A percentile compares a stretch with the other conserved stretches of the same genome.
Evolutionary conservation across 2,329 filamentous ascomycete species (phyloP).

Genomic region (Alternaria burnsii): DNA sequence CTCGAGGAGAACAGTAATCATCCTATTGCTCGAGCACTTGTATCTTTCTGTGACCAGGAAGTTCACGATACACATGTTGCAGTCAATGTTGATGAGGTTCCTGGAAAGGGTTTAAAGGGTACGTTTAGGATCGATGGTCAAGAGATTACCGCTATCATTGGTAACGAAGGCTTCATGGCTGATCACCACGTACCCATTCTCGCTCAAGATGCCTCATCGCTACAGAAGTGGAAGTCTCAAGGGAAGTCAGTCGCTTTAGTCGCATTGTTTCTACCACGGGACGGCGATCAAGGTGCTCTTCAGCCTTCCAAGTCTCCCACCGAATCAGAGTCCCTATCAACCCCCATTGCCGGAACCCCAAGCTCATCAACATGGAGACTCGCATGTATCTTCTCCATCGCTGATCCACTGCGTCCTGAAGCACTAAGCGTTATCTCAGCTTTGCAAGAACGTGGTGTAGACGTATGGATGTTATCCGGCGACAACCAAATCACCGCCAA

Average conservation of each 20-base stretch:
- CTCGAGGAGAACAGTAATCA: constrained; percentile 78
- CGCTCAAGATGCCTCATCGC: constrained; percentile 20
- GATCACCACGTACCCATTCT: constrained; percentile 47
- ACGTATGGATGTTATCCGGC: constrained; percentile 91
- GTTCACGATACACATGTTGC: constrained; percentile 25
- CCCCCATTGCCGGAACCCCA: constrained; percentile 2
- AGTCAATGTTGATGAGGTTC: constrained; percentile 67
- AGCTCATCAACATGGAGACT: constrained; percentile 54
- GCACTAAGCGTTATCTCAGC: constrained; percentile 70
- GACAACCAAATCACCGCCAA: constrained; percentile 87
- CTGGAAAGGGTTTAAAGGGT: constrained; percentile 75
- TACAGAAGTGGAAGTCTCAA: constrained; percentile 53
- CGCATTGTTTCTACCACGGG: constrained; percentile 31
- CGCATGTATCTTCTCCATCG: constrained; percentile 74
- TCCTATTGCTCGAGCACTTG: constrained; percentile 75
- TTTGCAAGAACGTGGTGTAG: constrained; percentile 71
- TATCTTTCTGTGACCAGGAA: constrained; percentile 64
- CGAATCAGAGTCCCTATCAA: constrained; percentile 2
- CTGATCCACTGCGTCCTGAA: constrained; percentile 82
- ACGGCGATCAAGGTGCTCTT: background rate
- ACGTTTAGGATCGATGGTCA: constrained; percentile 53
- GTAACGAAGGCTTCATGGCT: constrained; percentile 75
- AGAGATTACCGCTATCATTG: constrained; percentile 64
- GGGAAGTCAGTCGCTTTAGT: constrained; percentile 55
- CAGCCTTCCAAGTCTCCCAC: background rate